These are phyloP conservation scores for Boletales sp. DNA, from an alignment of 768 basidiomycete species.

Conservation along the genomic window DNA sequence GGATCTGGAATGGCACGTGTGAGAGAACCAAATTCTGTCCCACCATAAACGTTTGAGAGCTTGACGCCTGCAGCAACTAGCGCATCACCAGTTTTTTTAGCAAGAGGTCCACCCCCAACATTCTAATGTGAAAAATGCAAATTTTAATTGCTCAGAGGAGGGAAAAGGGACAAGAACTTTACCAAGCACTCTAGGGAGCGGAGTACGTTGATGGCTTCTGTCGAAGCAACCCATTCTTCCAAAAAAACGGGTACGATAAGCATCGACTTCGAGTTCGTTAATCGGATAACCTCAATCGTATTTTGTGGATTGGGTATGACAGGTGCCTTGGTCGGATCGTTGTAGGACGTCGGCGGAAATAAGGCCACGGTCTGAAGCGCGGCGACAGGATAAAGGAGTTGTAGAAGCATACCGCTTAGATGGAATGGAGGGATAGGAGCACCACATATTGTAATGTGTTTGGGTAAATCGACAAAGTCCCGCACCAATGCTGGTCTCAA, in stretches of 20 bases:
- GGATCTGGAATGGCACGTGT: slow-evolving; percentile 8
- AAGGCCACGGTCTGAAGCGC: slow-evolving; percentile 12
- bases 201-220: slow-evolving; percentile 15
- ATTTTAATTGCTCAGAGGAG: background rate
- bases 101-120: slow-evolving; percentile 32
- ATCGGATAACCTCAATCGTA: slow-evolving; percentile 14
- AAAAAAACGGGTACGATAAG: slow-evolving; percentile 22
- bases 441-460: slow-evolving; percentile 6
- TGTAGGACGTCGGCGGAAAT: slow-evolving; percentile 17
- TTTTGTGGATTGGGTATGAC: slow-evolving; percentile 19
- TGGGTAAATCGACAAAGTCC: background rate
- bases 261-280: slow-evolving; percentile 13
- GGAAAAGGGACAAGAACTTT: background rate
- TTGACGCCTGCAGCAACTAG: slow-evolving; percentile 35
- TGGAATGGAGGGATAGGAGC: slow-evolving; percentile 24
- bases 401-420: slow-evolving; percentile 1
- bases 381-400: slow-evolving; percentile 15
- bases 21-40: slow-evolving; percentile 33
- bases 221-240: slow-evolving; percentile 18
- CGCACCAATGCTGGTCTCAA: slow-evolving; percentile 1
- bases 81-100: slow-evolving; percentile 33
- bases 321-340: slow-evolving; percentile 14
- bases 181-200: slow-evolving; percentile 20
- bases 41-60: slow-evolving; percentile 33
- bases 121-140: slow-evolving; percentile 15